Base-by-base conservation (phyloP, 2,329 filamentous ascomycete genomes). In the Dactylonectria estremocensis region DNA sequence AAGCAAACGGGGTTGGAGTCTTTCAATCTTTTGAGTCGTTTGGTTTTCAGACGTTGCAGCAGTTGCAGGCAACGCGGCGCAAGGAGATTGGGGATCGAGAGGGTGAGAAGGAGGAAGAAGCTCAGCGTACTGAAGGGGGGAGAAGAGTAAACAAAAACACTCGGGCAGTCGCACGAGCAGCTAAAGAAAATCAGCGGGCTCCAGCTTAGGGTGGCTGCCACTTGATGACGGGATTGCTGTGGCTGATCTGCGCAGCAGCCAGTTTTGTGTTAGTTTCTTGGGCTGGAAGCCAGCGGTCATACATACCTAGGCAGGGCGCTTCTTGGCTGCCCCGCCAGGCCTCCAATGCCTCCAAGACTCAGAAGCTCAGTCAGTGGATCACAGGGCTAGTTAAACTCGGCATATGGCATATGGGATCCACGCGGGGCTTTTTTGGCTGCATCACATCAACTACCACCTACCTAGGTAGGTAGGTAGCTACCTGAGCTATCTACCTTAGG, bases 221-320 rank as follows among this genome's bases (percentile, higher is more conserved):
- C 61, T 69, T 70, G 73, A 75, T 75, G 73, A 75, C 73, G 71
- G 70, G 67, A 69, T 66, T 67, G 55, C 33, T 75, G 73, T 75
- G 73, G 73, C 73, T 75, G 71, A 65, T 66, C 61, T 14, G 52
- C 52, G 54, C 24, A 52, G 52, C 46, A 50, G 24, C 58, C 43
- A 45, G 33, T 31, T 16, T 22, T 58, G 20, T n/a, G 28, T 31
- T 46, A 43, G 52, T 24, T 43, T 31, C 18, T 40, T 20, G 35
- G 31, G 33, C 45, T 10, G 50, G 48, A 56, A 43, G 62, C 13
- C 13, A 5, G 54, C 48, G 45, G 61, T 46, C 59, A 54, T 53
- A n/a, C n/a, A n/a, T n/a, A n/a, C n/a, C n/a, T n/a, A n/a, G n/a
- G n/a, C n/a, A 20, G 56, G 45, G 55, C 20, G 61, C n/a, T 40